Conservation (phyloP, 2,329 filamentous ascomycete species). For the Periconia digitata region DNA sequence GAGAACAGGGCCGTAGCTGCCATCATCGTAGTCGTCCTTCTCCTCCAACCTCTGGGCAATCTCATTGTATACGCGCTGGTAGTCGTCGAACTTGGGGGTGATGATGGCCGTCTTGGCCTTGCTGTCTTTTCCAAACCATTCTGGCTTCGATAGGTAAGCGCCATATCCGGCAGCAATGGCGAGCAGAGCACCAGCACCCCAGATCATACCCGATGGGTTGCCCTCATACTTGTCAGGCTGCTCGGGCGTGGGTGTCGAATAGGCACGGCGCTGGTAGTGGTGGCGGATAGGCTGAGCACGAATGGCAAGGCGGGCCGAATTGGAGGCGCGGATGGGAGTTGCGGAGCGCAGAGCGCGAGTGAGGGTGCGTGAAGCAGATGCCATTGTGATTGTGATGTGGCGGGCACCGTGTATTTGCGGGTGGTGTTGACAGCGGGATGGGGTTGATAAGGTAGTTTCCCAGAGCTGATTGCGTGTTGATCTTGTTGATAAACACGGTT, state of each 20-base stretch:
- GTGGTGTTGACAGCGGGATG: too few species aligned
- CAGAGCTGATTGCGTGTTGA: not conserved
- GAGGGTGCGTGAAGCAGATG: slow-evolving; percentile 37
- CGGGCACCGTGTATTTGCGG: not conserved
- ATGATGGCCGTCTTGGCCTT: slow-evolving; percentile 54
- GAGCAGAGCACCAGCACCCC: slow-evolving; percentile 34
- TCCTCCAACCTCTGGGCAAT: slow-evolving; percentile 80
- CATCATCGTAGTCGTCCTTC: slow-evolving; percentile 94
- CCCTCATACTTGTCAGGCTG: slow-evolving; percentile 51
- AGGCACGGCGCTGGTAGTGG: slow-evolving; percentile 75
- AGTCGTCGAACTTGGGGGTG: slow-evolving; percentile 79
- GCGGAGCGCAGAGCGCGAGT: slow-evolving; percentile 45
- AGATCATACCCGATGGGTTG: slow-evolving; percentile 47
- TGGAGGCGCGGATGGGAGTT: slow-evolving; percentile 50
- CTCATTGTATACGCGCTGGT: slow-evolving; percentile 92
- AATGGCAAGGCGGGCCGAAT: slow-evolving; percentile 59
- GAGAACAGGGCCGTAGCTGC: slow-evolving; percentile 90
- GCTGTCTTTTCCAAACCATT: slow-evolving; percentile 43
- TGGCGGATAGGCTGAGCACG: slow-evolving; percentile 70
- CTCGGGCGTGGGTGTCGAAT: slow-evolving; percentile 62
- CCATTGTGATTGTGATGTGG: slow-evolving; percentile 25
- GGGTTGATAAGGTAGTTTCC: too few species aligned
- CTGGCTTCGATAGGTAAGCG: slow-evolving; percentile 58
- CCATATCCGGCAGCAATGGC: slow-evolving; percentile 31
- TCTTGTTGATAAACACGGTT: not conserved